phyloP scores from a whole-genome alignment of 768 basidiomycete genomes.

The Dioszegia crocea region DNA sequence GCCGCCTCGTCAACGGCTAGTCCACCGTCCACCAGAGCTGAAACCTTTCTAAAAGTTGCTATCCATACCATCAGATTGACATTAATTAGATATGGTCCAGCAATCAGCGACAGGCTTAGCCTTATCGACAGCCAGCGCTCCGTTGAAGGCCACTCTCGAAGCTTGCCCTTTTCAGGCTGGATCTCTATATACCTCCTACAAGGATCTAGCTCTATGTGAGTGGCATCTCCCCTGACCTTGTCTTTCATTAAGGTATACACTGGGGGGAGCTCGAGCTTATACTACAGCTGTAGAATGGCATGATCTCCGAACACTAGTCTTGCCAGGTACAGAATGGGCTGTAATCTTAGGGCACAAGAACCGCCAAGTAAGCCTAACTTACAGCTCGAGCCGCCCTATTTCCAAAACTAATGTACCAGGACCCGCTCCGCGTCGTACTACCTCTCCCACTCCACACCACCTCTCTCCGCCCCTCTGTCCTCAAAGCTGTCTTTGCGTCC shows the following conservation, averaged over 20 bases:
- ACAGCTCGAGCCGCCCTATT: background rate
- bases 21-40: no score
- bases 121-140: no score
- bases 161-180: constrained; percentile 42
- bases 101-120: no score
- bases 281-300: constrained; percentile 45
- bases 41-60: no score
- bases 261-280: no score
- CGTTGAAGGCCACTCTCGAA: constrained; percentile 22
- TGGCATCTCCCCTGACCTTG: no score
- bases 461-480: constrained; percentile 37
- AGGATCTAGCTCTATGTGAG: constrained; percentile 46
- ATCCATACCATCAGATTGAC: constrained; percentile 13
- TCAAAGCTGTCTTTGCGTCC: constrained; percentile 34
- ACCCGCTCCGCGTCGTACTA: constrained; percentile 39
- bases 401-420: constrained; percentile 19
- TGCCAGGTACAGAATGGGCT: constrained; percentile 33
- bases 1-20: no score
- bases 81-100: no score
- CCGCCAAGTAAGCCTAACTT: constrained; percentile 19
- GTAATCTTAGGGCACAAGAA: constrained; percentile 44
- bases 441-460: constrained; percentile 44
- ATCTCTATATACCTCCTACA: constrained; percentile 37
- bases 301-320: constrained; percentile 28
- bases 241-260: no score